Evolutionary conservation across 768 basidiomycete genomes (phyloP), one percentile per base, ranked within the genome.

Genomic region (Mycena maculata): DNA sequence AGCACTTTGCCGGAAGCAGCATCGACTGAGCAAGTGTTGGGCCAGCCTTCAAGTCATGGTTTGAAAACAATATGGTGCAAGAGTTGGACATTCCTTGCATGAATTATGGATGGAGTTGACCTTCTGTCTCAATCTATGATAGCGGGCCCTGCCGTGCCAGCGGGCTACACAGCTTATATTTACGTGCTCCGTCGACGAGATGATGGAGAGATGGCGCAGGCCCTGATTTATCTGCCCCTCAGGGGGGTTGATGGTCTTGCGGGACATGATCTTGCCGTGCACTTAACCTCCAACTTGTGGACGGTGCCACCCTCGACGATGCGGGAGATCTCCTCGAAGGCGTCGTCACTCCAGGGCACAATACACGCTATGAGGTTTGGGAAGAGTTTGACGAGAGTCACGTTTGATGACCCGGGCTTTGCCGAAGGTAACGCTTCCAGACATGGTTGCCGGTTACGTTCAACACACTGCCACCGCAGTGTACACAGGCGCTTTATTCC

Each of bases 201-300:
- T 94, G 79, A 98, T 97, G 59, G 89, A 88, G 60, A 99, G 84
- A 80, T 99, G 98, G 63, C 98, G 90, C 64, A 95, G 84, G 65
- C 99, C 88, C 82, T 99, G 97, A 80, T 92, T 93, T 80, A 92
- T 85, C 18, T 96, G 96, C 49, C 94, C 97, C 73, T 94, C 92
- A 60, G 90, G 90, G 13, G 93, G 94, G 31, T 93, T 93, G 76
- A 97, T 95, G 10, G 94, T 93, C 84, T 99, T 99, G 75, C 96
- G 90, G 8, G 98, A 98, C 88, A 98, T 91, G 72, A 96, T 86
- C 76, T 84, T 82, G 36, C 88, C 88, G 89, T 93, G 59, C 91
- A 90, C 74, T 85, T 90, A 77, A 97, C 94, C 76, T 84, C n/a
- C n/a, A n/a, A n/a, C 44, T 45, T 23, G 45, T 47, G 39, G 39